Conservation (phyloP, 148 eudicot species). For the Talinum fruticosum region DNA sequence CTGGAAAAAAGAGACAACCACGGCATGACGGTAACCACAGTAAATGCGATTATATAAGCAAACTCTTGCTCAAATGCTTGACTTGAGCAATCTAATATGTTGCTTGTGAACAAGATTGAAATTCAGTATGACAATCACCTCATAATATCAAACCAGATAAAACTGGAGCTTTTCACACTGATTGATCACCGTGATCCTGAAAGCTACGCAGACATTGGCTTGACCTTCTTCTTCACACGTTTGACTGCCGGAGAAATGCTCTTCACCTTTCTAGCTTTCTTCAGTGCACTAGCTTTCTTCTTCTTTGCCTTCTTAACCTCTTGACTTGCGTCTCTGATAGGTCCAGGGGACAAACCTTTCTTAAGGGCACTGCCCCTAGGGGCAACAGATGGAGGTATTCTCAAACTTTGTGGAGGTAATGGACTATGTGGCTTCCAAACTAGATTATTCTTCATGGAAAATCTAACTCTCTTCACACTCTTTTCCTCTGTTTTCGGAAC, state of each 20-base stretch:
- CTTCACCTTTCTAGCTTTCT: constrained; percentile 53
- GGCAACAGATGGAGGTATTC: constrained; percentile 86
- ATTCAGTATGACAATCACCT: constrained; percentile 30
- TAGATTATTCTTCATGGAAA: constrained; percentile 85
- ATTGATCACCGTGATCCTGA: constrained; percentile 12
- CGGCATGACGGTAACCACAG: constrained; percentile 18
- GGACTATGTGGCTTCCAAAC: constrained; percentile 92
- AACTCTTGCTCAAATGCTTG: neutral
- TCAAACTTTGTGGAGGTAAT: constrained; percentile 73
- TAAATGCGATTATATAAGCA: constrained; percentile 18
- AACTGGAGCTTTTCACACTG: neutral
- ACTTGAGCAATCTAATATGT: constrained; percentile 13
- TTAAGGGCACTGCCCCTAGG: constrained; percentile 96
- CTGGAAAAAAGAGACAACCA: constrained; percentile 1
- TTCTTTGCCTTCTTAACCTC: constrained; percentile 51
- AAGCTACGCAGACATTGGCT: constrained; percentile 31
- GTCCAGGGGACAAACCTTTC: constrained; percentile 86
- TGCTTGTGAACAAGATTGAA: constrained; percentile 19
- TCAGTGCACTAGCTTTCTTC: constrained; percentile 44
- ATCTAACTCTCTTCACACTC: constrained; percentile 70
- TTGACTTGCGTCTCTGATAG: constrained; percentile 53
- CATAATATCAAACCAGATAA: constrained; percentile 15
- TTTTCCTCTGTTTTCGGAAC: constrained; percentile 42
- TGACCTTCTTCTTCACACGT: constrained; percentile 51
- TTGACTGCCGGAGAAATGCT: constrained; percentile 51